Evolutionary conservation across 495 filamentous ascomycete genomes (phyloP), one percentile per base, ranked within the genome.

Genomic region (Paragyromitra xinjiangensis): DNA sequence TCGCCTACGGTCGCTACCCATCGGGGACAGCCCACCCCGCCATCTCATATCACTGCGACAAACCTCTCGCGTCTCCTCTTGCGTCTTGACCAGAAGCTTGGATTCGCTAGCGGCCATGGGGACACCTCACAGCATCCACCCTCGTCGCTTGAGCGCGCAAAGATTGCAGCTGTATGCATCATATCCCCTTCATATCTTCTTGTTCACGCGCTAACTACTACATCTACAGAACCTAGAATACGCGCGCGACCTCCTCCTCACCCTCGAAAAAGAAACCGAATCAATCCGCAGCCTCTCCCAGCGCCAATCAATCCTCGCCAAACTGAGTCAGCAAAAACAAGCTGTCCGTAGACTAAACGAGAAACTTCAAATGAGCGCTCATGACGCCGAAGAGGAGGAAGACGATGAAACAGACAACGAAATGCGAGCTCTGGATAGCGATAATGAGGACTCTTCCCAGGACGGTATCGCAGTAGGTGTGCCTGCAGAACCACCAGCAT

Each of bases 21-120:
- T 29, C 56, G 58, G 11, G 80, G 69, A 39, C 70, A 62, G 62
- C 78, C 68, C 61, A 73, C 76, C 24, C 80, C 78, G 9, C 69
- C 75, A 56, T 69, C 79, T 39, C 82, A 79, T 45, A 85, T 85
- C 26, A 83, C 82, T 61, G 84, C 81, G 70, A 98, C 93, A 26
- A 98, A 81, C 72, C 81, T 71, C 42, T 80, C 73, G 59, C 83
- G 79, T 51, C 85, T 75, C 76, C 83, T 81, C 79, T 84, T 29
- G 83, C 85, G 51, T 75, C 82, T 61, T 61, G 51, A 55, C 76
- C 80, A 22, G 77, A 83, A 70, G 75, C 82, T 78, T 7, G 72
- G 65, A 26, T 78, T 61, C 34, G 16, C 24, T 6, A 40, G 71
- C 53, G 24, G 26, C 7, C 45, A 63, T 51, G 37, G 22, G 34